phyloP scores from a whole-genome alignment of 805 yeast genomes.

The Monosporozyma solicola region DNA sequence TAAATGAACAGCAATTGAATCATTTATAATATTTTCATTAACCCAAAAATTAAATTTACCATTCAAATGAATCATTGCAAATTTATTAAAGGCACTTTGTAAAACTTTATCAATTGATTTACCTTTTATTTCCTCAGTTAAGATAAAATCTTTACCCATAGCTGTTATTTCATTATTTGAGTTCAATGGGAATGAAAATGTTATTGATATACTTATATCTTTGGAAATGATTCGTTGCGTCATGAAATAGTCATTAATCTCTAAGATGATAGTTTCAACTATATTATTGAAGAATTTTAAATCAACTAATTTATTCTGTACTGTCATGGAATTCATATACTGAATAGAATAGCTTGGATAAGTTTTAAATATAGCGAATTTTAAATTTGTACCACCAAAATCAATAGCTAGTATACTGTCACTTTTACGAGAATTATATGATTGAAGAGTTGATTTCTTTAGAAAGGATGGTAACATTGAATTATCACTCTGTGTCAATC shows the following conservation, averaged over 20 bases:
- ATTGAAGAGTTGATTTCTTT: not conserved
- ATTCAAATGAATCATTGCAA: not conserved
- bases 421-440: not conserved
- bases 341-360: conserved; percentile 9
- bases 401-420: conserved; percentile 17
- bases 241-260: conserved; percentile 11
- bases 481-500: conserved; percentile 11
- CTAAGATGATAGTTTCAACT: conserved; percentile 12
- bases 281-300: conserved; percentile 13
- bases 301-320: conserved; percentile 12
- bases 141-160: conserved; percentile 54
- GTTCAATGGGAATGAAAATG: conserved; percentile 29
- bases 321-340: conserved; percentile 8
- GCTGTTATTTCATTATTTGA: conserved; percentile 30
- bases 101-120: conserved; percentile 37
- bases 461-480: conserved; percentile 18
- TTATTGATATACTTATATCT: conserved; percentile 24
- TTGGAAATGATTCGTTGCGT: not conserved
- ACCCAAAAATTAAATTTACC: conserved; percentile 30
- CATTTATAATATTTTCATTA: conserved; percentile 43
- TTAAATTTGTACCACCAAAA: conserved; percentile 25
- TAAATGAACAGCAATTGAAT: conserved; percentile 55
- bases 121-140: conserved; percentile 36
- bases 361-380: conserved; percentile 14
- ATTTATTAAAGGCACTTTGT: conserved; percentile 26